Evolutionary conservation across 192 early-diverging fungal genomes (phyloP).

Genomic region (Phycomyces blakesleeanus): DNA sequence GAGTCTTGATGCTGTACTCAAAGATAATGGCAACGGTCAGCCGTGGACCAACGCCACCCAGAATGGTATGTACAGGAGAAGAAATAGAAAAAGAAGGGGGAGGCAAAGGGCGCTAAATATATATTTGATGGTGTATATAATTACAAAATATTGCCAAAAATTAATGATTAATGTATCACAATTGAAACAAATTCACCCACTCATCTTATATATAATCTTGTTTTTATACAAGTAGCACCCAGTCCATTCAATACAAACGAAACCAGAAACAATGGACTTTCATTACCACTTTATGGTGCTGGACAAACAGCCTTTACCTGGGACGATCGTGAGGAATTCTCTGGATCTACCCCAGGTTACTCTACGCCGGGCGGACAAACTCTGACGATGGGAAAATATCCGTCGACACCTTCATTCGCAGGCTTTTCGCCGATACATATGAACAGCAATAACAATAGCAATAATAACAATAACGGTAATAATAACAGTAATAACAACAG

Average conservation of each 20-base stretch:
- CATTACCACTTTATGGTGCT: neutral
- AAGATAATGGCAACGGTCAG: neutral
- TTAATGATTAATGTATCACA: no score
- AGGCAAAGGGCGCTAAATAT: no score
- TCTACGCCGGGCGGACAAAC: neutral
- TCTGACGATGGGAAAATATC: neutral
- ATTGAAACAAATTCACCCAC: no score
- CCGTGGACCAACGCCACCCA: neutral
- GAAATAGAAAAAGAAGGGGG: neutral
- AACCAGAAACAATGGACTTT: neutral
- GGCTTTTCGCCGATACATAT: neutral
- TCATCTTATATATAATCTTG: no score
- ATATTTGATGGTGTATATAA: no score
- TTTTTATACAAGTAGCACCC: neutral
- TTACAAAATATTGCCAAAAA: no score
- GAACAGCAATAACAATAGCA: no score
- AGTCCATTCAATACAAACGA: neutral
- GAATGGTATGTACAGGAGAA: neutral
- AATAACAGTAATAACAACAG: no score
- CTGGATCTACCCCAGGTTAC: neutral
- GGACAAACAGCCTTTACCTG: neutral
- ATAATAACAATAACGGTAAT: no score
- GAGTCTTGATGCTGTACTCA: conserved; percentile 17
- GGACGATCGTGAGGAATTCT: neutral
- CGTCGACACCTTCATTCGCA: neutral